These are phyloP conservation scores for Obba rivulosa DNA, from an alignment of 768 basidiomycete species.

Conservation along the genomic window DNA sequence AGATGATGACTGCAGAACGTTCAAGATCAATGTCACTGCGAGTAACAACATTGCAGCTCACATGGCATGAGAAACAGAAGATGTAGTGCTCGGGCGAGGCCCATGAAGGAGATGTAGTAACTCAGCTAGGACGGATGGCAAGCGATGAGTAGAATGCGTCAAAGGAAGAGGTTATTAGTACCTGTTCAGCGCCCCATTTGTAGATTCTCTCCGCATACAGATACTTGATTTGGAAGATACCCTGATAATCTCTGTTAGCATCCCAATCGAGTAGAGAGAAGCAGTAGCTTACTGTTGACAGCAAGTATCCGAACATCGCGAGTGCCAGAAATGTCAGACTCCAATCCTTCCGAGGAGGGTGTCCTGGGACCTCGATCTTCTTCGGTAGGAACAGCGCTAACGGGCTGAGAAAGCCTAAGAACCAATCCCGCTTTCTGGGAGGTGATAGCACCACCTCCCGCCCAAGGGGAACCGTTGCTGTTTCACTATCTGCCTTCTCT, in stretches of 20 bases:
- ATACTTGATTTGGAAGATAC: constrained; percentile 71
- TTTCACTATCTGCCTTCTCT: constrained; percentile 31
- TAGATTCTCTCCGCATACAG: constrained; percentile 73
- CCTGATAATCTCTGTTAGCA: constrained; percentile 29
- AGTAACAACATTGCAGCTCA: constrained; percentile 31
- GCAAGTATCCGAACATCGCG: constrained; percentile 56
- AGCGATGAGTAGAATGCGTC: background rate
- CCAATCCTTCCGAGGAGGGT: constrained; percentile 52
- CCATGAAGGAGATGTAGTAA: constrained; percentile 70
- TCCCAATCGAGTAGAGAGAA: background rate
- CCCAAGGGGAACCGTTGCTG: background rate
- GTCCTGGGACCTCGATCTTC: constrained; percentile 34
- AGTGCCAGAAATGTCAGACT: constrained; percentile 66
- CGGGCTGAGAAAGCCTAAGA: constrained; percentile 51
- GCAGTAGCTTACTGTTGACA: constrained; percentile 50
- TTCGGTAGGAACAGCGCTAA: constrained; percentile 67
- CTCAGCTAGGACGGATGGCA: constrained; percentile 41
- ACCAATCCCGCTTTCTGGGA: constrained; percentile 17
- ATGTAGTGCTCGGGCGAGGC: constrained; percentile 58
- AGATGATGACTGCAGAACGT: constrained; percentile 51
- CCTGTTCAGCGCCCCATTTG: constrained; percentile 58
- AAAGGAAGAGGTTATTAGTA: constrained; percentile 16
- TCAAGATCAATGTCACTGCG: constrained; percentile 12
- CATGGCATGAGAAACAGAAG: constrained; percentile 65
- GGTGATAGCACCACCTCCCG: constrained; percentile 20